phyloP scores from a whole-genome alignment of 192 early-diverging fungal genomes.

The Linnemannia zychae region DNA sequence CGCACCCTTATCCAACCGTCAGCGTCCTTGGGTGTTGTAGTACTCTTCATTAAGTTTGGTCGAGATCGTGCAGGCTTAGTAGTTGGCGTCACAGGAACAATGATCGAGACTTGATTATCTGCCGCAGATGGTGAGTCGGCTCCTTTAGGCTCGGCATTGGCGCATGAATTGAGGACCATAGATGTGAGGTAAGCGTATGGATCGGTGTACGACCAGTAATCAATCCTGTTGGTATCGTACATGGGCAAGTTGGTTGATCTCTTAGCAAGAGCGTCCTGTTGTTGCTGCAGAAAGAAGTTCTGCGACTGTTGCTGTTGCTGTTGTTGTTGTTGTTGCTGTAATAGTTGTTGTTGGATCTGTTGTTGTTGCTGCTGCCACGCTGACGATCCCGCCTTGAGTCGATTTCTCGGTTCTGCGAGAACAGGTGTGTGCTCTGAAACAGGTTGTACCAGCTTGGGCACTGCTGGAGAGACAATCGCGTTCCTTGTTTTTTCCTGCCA shows the following conservation, averaged over 20 bases:
- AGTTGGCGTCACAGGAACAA: conserved; percentile 5
- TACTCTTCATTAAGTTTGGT: background rate
- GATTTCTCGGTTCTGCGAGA: conserved; percentile 40
- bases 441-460: conserved; percentile 45
- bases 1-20: conserved; percentile 47
- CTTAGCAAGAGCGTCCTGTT: conserved; percentile 34
- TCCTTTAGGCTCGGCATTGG: conserved; percentile 37
- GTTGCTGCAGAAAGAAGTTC: conserved; percentile 34
- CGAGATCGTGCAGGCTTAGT: background rate
- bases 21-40: background rate
- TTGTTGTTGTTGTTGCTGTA: conserved; percentile 43
- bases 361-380: conserved; percentile 51
- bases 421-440: conserved; percentile 42
- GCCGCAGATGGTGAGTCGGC: conserved; percentile 45
- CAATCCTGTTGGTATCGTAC: conserved; percentile 48
- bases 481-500: conserved; percentile 56
- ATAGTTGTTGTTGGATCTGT: conserved; percentile 35
- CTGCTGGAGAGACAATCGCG: conserved; percentile 43
- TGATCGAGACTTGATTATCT: conserved; percentile 26
- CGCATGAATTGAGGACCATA: conserved; percentile 48
- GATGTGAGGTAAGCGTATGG: conserved; percentile 50
- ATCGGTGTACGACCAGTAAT: conserved; percentile 51
- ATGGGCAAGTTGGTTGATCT: conserved; percentile 6
- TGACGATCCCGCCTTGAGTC: conserved; percentile 43
- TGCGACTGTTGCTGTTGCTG: conserved; percentile 46